A percentile compares a stretch with the other conserved stretches of the same genome.
Conservation (phyloP, 768 basidiomycete genomes). For the Exidia glandulosa region DNA sequence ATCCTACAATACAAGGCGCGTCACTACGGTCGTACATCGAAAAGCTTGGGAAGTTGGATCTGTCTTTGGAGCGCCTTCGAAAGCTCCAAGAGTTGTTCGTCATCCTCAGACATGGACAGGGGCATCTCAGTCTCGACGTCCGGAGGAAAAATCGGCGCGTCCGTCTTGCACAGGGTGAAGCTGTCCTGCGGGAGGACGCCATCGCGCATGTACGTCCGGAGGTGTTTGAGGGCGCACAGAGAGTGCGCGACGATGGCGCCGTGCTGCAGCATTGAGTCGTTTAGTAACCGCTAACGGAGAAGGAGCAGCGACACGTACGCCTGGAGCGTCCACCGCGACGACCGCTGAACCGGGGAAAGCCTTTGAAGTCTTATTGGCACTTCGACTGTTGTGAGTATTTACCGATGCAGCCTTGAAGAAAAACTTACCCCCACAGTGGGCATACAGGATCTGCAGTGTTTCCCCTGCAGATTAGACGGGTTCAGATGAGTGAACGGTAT, state of each 20-base stretch:
- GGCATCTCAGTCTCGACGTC: not conserved
- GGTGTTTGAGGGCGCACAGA: constrained; percentile 9
- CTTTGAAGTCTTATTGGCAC: too few species aligned
- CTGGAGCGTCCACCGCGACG: not conserved
- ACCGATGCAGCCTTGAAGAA: too few species aligned
- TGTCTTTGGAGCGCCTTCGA: too few species aligned
- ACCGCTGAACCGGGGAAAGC: too few species aligned
- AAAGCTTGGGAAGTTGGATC: too few species aligned
- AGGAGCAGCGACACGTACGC: not conserved
- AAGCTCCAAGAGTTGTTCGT: too few species aligned
- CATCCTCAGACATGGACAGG: not conserved
- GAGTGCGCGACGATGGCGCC: constrained; percentile 1
- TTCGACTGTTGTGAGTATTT: too few species aligned
- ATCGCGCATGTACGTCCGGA: constrained; percentile 15
- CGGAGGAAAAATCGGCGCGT: constrained; percentile 7
- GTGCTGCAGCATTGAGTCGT: not conserved
- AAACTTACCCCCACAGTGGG: too few species aligned
- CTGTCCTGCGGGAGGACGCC: constrained; percentile 13
- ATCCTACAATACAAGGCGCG: too few species aligned
- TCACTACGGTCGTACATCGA: too few species aligned
- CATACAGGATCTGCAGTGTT: too few species aligned
- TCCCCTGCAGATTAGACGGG: too few species aligned
- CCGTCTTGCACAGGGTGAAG: constrained; percentile 14
- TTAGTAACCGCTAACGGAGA: not conserved
- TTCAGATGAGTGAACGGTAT: not conserved